Conservation (phyloP, 768 basidiomycete genomes). For the Naganishia kalamii region DNA sequence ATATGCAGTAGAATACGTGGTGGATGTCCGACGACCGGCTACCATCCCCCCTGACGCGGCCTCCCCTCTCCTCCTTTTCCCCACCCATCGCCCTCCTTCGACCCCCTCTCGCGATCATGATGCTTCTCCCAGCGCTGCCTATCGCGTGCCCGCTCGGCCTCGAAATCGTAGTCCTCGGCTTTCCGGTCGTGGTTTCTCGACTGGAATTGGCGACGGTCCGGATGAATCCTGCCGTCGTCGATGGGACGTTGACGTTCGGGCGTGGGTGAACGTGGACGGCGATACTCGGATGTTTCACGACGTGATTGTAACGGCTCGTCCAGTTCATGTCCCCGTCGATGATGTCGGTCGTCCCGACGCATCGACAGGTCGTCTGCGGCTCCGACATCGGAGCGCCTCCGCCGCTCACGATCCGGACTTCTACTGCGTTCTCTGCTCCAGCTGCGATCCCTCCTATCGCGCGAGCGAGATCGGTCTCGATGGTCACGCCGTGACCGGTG, state of each 20-base stretch:
- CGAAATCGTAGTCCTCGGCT: conserved; percentile 18
- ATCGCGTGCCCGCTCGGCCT: conserved; percentile 18
- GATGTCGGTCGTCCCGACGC: neutral
- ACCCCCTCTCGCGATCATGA: conserved; percentile 24
- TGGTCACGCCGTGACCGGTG: conserved; percentile 17
- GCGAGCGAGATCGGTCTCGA: neutral
- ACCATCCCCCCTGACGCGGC: neutral
- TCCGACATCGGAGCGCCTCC: neutral
- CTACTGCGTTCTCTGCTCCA: conserved; percentile 1
- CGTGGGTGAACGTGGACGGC: neutral
- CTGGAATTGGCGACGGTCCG: neutral
- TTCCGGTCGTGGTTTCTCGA: conserved; percentile 10
- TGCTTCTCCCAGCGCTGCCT: conserved; percentile 17
- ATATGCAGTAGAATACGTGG: no score
- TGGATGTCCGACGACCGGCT: neutral
- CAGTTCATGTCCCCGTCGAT: no score
- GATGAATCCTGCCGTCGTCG: neutral
- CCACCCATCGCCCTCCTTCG: conserved; percentile 4
- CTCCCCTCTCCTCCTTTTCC: neutral
- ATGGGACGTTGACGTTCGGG: neutral
- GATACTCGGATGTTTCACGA: no score
- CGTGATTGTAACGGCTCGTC: neutral
- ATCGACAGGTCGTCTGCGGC: neutral
- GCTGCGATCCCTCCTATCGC: neutral
- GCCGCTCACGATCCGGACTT: neutral